A percentile compares a stretch with the other conserved stretches of the same genome.
Conservation (phyloP, 768 basidiomycete genomes). For the Austroboletus eburneus region DNA sequence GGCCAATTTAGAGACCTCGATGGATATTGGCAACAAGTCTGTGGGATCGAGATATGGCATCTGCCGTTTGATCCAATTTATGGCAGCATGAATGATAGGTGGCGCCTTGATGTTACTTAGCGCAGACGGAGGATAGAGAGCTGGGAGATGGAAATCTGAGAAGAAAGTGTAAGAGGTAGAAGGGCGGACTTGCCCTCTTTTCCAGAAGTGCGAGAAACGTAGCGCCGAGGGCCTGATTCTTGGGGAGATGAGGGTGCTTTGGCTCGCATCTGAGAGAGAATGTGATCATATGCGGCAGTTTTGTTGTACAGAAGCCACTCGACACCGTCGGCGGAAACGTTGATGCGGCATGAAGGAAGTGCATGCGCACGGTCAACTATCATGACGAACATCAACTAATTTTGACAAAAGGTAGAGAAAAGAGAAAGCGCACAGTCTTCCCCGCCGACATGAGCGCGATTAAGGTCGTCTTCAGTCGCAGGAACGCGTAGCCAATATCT, state of each 20-base stretch:
- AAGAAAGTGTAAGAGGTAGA: background rate
- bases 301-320: conserved; percentile 94
- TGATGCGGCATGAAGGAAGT: conserved; percentile 71
- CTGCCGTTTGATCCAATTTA: conserved; percentile 54
- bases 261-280: conserved; percentile 69
- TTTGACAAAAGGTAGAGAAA: background rate
- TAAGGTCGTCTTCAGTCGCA: conserved; percentile 68
- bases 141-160: conserved; percentile 9
- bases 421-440: conserved; percentile 47
- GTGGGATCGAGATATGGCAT: conserved; percentile 72
- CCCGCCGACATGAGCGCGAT: conserved; percentile 39
- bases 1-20: conserved; percentile 74
- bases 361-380: conserved; percentile 34
- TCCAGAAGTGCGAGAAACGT: conserved; percentile 37
- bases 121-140: conserved; percentile 23
- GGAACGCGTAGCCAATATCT: conserved; percentile 89
- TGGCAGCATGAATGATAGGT: conserved; percentile 36
- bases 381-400: conserved; percentile 7
- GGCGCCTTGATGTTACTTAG: conserved; percentile 26
- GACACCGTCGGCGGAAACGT: conserved; percentile 75
- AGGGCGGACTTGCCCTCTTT: conserved; percentile 32
- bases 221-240: conserved; percentile 33
- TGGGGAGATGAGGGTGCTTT: conserved; percentile 15
- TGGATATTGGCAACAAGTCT: conserved; percentile 82
- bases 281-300: conserved; percentile 84